A percentile compares a stretch with the other conserved stretches of the same genome.
phyloP scores from a whole-genome alignment of 495 filamentous ascomycete species.

The Penicillium herquei region DNA sequence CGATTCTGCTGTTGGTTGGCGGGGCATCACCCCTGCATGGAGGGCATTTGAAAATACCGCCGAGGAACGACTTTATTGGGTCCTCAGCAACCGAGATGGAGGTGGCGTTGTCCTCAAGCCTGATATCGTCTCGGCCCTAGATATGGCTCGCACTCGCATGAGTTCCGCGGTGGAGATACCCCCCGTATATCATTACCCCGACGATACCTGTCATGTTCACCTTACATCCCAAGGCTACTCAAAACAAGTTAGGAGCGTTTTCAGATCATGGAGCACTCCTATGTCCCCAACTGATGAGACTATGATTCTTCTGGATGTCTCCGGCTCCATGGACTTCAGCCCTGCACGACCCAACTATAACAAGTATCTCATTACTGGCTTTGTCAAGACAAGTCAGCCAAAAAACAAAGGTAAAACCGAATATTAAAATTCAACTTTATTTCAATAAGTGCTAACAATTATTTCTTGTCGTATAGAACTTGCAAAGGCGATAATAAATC shows the following conservation, averaged over 20 bases:
- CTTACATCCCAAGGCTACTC: constrained; percentile 40
- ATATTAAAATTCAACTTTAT: background rate
- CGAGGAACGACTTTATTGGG: constrained; percentile 50
- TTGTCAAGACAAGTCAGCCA: constrained; percentile 35
- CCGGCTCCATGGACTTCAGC: constrained; percentile 45
- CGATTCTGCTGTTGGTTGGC: constrained; percentile 44
- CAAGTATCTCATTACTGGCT: constrained; percentile 44
- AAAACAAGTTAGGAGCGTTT: constrained; percentile 41
- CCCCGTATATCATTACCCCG: constrained; percentile 33
- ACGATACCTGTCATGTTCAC: constrained; percentile 41
- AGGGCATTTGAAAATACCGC: constrained; percentile 46
- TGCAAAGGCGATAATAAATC: constrained; percentile 42
- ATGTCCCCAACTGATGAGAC: constrained; percentile 40
- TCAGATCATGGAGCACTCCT: constrained; percentile 29
- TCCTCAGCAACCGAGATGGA: constrained; percentile 42
- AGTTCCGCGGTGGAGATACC: constrained; percentile 39
- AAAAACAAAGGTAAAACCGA: constrained; percentile 38
- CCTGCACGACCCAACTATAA: constrained; percentile 42
- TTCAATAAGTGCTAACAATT: background rate
- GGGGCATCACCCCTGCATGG: constrained; percentile 48
- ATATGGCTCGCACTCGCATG: constrained; percentile 42
- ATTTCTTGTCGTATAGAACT: constrained; percentile 26
- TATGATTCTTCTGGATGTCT: constrained; percentile 47
- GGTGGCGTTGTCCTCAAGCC: constrained; percentile 36
- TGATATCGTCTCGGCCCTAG: constrained; percentile 39